Percentiles rank a stretch among this genome's conserved stretches.
Evolutionary conservation across 2,329 filamentous ascomycete species (phyloP).

Genomic region (Claviceps lovelessii): DNA sequence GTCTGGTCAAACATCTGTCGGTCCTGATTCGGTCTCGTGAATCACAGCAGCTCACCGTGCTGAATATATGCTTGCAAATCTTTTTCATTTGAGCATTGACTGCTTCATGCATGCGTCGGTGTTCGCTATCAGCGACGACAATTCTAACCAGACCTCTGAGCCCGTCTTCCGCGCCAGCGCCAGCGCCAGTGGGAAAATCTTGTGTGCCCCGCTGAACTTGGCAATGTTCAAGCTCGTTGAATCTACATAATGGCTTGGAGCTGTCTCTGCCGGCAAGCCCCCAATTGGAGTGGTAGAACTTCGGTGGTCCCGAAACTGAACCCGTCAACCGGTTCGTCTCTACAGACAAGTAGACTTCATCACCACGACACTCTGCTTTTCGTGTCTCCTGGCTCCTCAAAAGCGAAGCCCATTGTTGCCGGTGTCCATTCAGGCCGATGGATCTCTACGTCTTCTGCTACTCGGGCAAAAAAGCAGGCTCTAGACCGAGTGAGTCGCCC

Average conservation of each 20-base stretch:
- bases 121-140: neutral
- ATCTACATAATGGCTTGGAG: conserved; percentile 25
- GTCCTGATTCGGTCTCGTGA: neutral
- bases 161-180: neutral
- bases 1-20: neutral
- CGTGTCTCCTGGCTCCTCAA: neutral
- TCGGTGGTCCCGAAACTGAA: conserved; percentile 1
- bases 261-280: conserved; percentile 26
- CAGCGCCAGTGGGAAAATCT: neutral
- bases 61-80: neutral
- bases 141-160: neutral
- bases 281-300: conserved; percentile 13
- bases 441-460: conserved; percentile 16
- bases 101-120: neutral
- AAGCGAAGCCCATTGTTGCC: neutral
- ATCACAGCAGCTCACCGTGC: neutral
- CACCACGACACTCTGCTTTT: neutral
- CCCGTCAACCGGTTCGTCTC: neutral
- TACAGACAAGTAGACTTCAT: neutral
- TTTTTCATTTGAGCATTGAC: no score
- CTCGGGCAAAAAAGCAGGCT: conserved; percentile 18
- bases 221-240: conserved; percentile 6
- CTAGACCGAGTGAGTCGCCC: conserved; percentile 17
- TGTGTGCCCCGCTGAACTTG: neutral
- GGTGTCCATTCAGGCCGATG: conserved; percentile 8